phyloP scores from a whole-genome alignment of 306 rosid genomes.

The Trichosanthes truncata region DNA sequence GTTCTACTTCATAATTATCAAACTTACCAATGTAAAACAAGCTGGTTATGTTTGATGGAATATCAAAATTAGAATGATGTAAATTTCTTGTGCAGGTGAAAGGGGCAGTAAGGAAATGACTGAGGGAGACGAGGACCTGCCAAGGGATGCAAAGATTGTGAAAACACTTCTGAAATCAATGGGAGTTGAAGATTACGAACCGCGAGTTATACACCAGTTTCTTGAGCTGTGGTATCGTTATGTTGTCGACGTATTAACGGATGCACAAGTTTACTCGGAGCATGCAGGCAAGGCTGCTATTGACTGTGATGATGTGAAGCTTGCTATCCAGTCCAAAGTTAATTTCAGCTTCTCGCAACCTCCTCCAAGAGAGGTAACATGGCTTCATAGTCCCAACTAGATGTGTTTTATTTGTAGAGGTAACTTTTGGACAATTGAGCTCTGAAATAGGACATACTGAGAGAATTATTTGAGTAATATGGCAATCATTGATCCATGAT shows the following conservation, averaged over 20 bases:
- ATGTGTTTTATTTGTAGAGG: neutral
- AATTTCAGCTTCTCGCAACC: constrained; percentile 94
- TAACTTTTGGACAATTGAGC: neutral
- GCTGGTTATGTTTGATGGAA: neutral
- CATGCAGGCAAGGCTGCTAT: constrained; percentile 71
- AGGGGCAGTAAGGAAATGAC: constrained; percentile 27
- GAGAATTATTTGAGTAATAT: neutral
- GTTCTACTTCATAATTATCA: neutral
- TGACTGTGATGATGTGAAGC: constrained; percentile 83
- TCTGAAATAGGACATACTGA: neutral
- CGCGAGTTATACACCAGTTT: constrained; percentile 72
- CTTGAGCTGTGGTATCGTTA: constrained; percentile 93
- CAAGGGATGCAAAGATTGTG: constrained; percentile 84
- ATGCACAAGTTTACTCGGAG: constrained; percentile 92
- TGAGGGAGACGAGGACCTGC: constrained; percentile 75
- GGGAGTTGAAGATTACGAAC: constrained; percentile 88
- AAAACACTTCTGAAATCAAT: constrained; percentile 68
- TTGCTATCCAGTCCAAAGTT: constrained; percentile 83
- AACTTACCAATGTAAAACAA: neutral
- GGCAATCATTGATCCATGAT: neutral
- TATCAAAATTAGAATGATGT: neutral
- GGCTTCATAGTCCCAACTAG: neutral
- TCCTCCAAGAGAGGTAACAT: constrained; percentile 87
- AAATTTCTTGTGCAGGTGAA: neutral
- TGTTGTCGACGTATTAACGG: constrained; percentile 66